A percentile compares a stretch with the other conserved stretches of the same genome.
Evolutionary conservation across 1,139 yeast species (phyloP).

Genomic region (Pichia sp.): DNA sequence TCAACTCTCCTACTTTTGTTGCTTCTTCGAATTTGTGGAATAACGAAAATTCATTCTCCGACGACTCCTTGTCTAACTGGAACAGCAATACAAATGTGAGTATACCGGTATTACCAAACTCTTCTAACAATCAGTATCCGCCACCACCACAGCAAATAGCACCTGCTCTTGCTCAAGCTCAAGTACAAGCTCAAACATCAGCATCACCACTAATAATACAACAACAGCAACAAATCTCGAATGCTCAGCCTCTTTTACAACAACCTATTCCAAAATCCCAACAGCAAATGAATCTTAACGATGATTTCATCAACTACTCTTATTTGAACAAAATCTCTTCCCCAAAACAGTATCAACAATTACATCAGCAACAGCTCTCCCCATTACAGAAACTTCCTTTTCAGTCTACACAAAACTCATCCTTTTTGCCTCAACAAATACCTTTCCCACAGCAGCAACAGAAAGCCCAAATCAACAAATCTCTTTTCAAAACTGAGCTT

Average conservation of each 20-base stretch:
- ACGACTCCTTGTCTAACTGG: not conserved
- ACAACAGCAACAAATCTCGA: too few relatives aligned
- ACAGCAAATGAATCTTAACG: not conserved
- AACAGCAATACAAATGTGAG: not conserved
- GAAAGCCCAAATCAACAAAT: slow-evolving; percentile 39
- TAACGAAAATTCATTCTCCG: not conserved
- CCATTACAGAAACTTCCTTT: too few relatives aligned
- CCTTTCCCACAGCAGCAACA: not conserved
- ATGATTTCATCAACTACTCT: not conserved
- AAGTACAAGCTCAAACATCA: too few relatives aligned
- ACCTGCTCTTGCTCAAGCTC: too few relatives aligned
- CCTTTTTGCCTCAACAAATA: not conserved
- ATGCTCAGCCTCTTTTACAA: too few relatives aligned
- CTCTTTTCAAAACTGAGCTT: slow-evolving; percentile 81
- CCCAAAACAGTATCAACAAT: not conserved
- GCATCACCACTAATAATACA: too few relatives aligned
- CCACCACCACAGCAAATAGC: not conserved
- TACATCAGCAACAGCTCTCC: not conserved
- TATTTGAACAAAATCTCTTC: not conserved
- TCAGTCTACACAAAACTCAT: too few relatives aligned
- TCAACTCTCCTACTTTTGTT: not conserved
- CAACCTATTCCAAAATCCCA: too few relatives aligned
- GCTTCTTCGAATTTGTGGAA: not conserved
- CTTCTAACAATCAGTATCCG: not conserved
- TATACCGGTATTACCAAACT: not conserved